phyloP scores from a whole-genome alignment of 495 filamentous ascomycete species.

The Aspergillus heteromorphus region DNA sequence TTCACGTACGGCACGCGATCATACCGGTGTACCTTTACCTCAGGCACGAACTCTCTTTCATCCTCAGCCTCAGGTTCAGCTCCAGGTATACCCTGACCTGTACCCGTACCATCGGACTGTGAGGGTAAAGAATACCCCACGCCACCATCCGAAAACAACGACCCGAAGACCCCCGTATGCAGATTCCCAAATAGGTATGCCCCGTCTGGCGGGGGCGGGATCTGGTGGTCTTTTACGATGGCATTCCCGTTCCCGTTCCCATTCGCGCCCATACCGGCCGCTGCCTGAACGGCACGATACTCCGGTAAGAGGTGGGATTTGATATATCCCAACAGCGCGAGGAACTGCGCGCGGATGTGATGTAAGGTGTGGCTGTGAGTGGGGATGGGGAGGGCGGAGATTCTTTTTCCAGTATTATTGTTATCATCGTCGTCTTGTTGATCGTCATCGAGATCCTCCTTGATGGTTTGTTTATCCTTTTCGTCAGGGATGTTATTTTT shows the following conservation, averaged over 20 bases:
- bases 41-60: not conserved
- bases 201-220: constrained; percentile 4
- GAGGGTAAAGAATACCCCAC: not conserved
- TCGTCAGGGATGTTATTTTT: too few relatives aligned
- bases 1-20: constrained; percentile 32
- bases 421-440: too few relatives aligned
- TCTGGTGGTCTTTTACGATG: constrained; percentile 9
- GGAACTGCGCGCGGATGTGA: constrained; percentile 17
- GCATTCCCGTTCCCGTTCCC: too few relatives aligned
- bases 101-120: too few relatives aligned
- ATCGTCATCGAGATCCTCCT: too few relatives aligned
- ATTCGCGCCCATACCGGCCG: too few relatives aligned
- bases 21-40: constrained; percentile 29
- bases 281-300: constrained; percentile 18
- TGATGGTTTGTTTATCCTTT: too few relatives aligned
- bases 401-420: too few relatives aligned
- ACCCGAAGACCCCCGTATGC: constrained; percentile 25
- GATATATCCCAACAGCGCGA: constrained; percentile 24
- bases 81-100: too few relatives aligned
- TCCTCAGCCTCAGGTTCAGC: not conserved
- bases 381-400: not conserved
- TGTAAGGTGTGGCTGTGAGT: not conserved
- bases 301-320: constrained; percentile 19
- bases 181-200: constrained; percentile 33
- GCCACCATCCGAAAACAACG: constrained; percentile 6